Evolutionary conservation across 768 basidiomycete genomes (phyloP).

Genomic region (Kwoniella newhampshirensis): DNA sequence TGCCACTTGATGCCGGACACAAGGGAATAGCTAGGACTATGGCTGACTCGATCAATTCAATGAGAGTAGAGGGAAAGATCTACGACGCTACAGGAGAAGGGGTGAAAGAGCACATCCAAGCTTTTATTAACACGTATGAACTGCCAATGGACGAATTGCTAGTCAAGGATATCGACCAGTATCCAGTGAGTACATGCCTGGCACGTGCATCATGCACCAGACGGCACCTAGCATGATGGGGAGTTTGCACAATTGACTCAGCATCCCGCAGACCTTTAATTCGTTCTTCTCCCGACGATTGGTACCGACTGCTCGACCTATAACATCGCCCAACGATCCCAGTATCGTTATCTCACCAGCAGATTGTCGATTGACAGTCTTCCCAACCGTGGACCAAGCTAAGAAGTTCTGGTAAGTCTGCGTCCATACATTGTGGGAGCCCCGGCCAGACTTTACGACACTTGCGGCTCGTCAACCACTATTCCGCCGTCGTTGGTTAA

Average conservation of each 20-base stretch:
- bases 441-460: no score
- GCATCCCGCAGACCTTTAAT: slow-evolving; percentile 63
- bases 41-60: neutral
- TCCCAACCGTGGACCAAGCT: slow-evolving; percentile 61
- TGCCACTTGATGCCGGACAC: no score
- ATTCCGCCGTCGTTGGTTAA: neutral
- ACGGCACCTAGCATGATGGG: no score
- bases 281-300: slow-evolving; percentile 72
- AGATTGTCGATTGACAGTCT: slow-evolving; percentile 73
- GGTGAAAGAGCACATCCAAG: slow-evolving; percentile 52
- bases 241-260: neutral
- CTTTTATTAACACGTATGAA: slow-evolving; percentile 52
- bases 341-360: slow-evolving; percentile 65
- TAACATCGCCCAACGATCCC: slow-evolving; percentile 61
- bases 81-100: slow-evolving; percentile 47
- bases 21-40: slow-evolving; percentile 5
- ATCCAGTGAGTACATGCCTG: slow-evolving; percentile 56
- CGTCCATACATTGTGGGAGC: no score
- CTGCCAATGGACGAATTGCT: slow-evolving; percentile 65
- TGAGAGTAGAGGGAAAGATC: slow-evolving; percentile 48
- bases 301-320: slow-evolving; percentile 63
- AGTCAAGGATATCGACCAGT: slow-evolving; percentile 63
- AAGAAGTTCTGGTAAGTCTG: slow-evolving; percentile 67
- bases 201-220: no score
- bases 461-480: no score